These are phyloP conservation scores for Eucommia ulmoides DNA, from an alignment of 257 asterid species.

Conservation along the genomic window DNA sequence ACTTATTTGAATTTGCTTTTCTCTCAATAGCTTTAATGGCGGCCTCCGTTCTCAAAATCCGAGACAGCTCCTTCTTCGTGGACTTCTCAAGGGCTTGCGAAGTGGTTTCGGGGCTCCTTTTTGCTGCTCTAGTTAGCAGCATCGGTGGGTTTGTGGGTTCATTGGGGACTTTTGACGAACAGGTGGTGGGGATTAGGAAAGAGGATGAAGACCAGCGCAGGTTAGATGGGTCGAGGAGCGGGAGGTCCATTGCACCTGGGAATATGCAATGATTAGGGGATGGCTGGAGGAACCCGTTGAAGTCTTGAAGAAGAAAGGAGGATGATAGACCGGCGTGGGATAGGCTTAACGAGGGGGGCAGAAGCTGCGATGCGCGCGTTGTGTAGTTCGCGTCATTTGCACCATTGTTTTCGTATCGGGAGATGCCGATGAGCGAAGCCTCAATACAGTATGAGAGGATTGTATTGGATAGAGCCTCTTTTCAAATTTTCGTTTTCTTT, in stretches of 20 bases:
- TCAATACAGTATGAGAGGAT: no score
- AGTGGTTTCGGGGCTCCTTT: conserved; percentile 19
- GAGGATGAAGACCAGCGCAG: conserved; percentile 13
- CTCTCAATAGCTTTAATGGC: conserved; percentile 54
- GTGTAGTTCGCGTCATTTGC: no score
- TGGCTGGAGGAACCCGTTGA: no score
- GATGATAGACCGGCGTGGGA: no score
- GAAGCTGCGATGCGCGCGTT: no score
- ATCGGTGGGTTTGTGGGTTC: neutral
- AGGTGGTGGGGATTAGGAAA: conserved; percentile 4
- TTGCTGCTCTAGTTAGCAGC: conserved; percentile 12
- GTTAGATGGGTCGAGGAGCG: conserved; percentile 17
- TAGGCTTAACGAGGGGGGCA: no score
- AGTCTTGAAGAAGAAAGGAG: no score
- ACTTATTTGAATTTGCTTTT: conserved; percentile 64
- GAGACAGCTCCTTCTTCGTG: conserved; percentile 53
- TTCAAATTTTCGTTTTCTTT: no score
- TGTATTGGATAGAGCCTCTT: no score
- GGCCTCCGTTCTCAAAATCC: conserved; percentile 60
- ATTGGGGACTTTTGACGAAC: conserved; percentile 6
- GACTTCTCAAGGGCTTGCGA: conserved; percentile 29
- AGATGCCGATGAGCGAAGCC: no score
- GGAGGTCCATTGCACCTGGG: conserved; percentile 70
- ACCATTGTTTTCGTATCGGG: no score
- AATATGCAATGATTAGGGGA: no score